Evolutionary conservation across 139 green algal species (phyloP).

Genomic region (Auxenochlorella pyrenoidosa): DNA sequence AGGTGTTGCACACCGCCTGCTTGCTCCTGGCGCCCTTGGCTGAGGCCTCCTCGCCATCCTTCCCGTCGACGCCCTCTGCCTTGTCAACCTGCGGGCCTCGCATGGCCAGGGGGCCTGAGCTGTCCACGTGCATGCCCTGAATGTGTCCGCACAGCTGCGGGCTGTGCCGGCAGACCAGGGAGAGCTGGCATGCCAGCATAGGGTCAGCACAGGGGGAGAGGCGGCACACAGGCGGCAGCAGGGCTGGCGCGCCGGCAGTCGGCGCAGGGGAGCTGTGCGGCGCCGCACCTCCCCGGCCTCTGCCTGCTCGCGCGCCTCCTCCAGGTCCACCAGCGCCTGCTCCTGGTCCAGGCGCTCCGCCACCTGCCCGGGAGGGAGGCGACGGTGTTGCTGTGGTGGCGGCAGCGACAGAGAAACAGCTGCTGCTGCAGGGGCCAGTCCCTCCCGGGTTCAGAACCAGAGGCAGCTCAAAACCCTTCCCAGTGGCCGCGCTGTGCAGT

Average conservation of each 20-base stretch:
- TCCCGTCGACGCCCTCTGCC: neutral
- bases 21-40: neutral
- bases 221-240: neutral
- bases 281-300: slow-evolving; percentile 49
- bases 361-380: neutral
- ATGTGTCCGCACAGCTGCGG: too few relatives aligned
- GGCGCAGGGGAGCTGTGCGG: neutral
- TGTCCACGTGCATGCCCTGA: too few relatives aligned
- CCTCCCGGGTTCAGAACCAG: too few relatives aligned
- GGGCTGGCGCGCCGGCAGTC: neutral
- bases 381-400: neutral
- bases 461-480: too few relatives aligned
- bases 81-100: neutral
- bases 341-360: slow-evolving; percentile 1
- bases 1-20: too few relatives aligned
- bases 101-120: too few relatives aligned
- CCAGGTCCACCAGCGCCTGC: neutral
- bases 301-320: neutral
- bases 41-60: neutral
- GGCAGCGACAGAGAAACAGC: neutral
- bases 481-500: too few relatives aligned
- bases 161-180: too few relatives aligned
- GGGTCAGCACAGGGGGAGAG: too few relatives aligned
- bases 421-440: too few relatives aligned
- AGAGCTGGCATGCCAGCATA: too few relatives aligned